Conservation (phyloP, 257 asterid species). For the Nicotiana otophora region DNA sequence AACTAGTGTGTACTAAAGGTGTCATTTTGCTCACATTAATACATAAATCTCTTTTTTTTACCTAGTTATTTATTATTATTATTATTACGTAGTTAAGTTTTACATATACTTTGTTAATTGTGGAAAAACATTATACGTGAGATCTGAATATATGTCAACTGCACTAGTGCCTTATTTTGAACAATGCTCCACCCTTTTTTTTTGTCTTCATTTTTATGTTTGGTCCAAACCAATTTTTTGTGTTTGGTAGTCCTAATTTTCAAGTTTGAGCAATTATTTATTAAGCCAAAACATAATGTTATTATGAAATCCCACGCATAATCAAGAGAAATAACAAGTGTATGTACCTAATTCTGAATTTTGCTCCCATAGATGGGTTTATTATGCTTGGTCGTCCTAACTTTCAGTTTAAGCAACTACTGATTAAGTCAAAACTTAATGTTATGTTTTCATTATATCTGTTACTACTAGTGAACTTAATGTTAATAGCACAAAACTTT, state of each 20-base stretch:
- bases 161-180: neutral
- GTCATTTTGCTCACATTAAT: too few species aligned
- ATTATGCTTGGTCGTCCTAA: too few species aligned
- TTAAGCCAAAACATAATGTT: neutral
- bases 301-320: too few species aligned
- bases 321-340: too few species aligned
- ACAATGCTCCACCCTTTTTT: neutral
- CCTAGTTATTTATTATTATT: neutral
- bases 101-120: neutral
- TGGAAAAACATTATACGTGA: too few species aligned
- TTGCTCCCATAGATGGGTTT: too few species aligned
- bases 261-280: neutral
- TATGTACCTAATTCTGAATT: too few species aligned
- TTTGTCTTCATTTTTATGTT: neutral
- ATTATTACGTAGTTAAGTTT: neutral
- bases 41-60: too few species aligned
- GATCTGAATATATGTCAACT: neutral
- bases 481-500: neutral
- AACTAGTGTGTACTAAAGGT: too few species aligned
- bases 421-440: neutral
- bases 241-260: conserved; percentile 4
- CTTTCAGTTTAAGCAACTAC: neutral
- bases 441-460: neutral
- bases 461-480: too few species aligned
- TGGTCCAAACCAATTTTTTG: neutral